A percentile compares a stretch with the other conserved stretches of the same genome.
Conservation (phyloP, 495 filamentous ascomycete species). For the Annulohypoxylon maeteangense region DNA sequence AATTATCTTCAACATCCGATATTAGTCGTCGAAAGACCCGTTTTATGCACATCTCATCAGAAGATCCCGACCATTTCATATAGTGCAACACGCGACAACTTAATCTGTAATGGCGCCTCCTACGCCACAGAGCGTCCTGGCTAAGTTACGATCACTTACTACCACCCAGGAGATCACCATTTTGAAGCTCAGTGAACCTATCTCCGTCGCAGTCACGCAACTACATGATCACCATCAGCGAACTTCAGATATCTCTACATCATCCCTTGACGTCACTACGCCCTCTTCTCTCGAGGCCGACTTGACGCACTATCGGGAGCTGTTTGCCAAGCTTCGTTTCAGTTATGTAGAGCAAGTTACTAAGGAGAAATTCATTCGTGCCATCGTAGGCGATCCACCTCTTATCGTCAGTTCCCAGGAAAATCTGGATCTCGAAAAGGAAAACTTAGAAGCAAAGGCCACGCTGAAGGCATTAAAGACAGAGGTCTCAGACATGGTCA, state of each 20-base stretch:
- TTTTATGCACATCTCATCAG: background rate
- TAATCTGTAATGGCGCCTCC: slow-evolving; percentile 27
- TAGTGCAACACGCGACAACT: slow-evolving; percentile 5
- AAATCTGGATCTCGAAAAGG: slow-evolving; percentile 80
- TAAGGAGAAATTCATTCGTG: slow-evolving; percentile 81
- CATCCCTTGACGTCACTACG: slow-evolving; percentile 72
- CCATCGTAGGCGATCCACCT: slow-evolving; percentile 86
- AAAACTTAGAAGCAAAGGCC: slow-evolving; percentile 76
- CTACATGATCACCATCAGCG: slow-evolving; percentile 52
- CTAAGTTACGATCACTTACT: slow-evolving; percentile 55
- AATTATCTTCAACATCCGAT: background rate
- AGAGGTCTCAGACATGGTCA: slow-evolving; percentile 77
- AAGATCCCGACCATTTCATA: background rate
- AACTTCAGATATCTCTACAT: slow-evolving; percentile 75
- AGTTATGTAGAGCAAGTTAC: slow-evolving; percentile 87
- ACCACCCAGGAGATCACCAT: slow-evolving; percentile 72
- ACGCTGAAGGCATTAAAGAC: slow-evolving; percentile 80
- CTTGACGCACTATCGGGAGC: slow-evolving; percentile 89
- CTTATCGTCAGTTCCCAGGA: slow-evolving; percentile 83
- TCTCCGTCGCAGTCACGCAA: slow-evolving; percentile 63
- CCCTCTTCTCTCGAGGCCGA: slow-evolving; percentile 84
- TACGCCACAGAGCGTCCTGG: slow-evolving; percentile 49
- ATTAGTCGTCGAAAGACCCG: background rate
- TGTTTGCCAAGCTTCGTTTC: slow-evolving; percentile 96
- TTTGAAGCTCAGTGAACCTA: slow-evolving; percentile 78